phyloP scores from a whole-genome alignment of 139 green algal genomes.

The Limnomonas spitsbergensis region DNA sequence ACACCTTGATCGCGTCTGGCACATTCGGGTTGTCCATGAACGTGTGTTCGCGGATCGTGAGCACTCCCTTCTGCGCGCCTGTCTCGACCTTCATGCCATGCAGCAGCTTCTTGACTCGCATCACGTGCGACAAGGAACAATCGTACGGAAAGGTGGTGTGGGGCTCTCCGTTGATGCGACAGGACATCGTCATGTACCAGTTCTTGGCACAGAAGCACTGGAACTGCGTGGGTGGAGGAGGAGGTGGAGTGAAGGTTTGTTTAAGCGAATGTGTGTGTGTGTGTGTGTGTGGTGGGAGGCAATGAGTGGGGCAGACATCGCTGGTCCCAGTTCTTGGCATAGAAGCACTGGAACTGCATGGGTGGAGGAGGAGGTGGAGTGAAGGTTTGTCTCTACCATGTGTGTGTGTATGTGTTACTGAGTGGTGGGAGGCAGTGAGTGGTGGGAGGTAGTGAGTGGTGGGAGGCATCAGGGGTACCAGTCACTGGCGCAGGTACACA shows the following conservation, averaged over 20 bases:
- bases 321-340: conserved; percentile 45
- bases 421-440: too few relatives aligned
- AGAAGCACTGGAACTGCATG: conserved; percentile 45
- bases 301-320: too few relatives aligned
- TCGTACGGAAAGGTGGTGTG: conserved; percentile 30
- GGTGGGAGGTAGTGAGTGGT: too few relatives aligned
- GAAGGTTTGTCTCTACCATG: not conserved
- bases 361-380: not conserved
- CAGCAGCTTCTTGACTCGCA: conserved; percentile 9
- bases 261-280: too few relatives aligned
- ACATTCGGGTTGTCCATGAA: conserved; percentile 14
- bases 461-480: too few relatives aligned
- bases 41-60: conserved; percentile 9
- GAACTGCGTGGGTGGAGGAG: conserved; percentile 24
- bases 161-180: conserved; percentile 31
- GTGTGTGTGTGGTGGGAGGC: too few relatives aligned
- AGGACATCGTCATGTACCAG: conserved; percentile 31
- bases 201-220: conserved; percentile 47
- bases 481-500: conserved; percentile 45
- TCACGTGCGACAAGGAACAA: conserved; percentile 18
- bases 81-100: not conserved
- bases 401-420: too few relatives aligned
- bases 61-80: not conserved
- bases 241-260: not conserved
- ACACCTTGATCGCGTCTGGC: conserved; percentile 11